phyloP scores from a whole-genome alignment of 352 stramenopile species.

The Globisporangium orthogonon region DNA sequence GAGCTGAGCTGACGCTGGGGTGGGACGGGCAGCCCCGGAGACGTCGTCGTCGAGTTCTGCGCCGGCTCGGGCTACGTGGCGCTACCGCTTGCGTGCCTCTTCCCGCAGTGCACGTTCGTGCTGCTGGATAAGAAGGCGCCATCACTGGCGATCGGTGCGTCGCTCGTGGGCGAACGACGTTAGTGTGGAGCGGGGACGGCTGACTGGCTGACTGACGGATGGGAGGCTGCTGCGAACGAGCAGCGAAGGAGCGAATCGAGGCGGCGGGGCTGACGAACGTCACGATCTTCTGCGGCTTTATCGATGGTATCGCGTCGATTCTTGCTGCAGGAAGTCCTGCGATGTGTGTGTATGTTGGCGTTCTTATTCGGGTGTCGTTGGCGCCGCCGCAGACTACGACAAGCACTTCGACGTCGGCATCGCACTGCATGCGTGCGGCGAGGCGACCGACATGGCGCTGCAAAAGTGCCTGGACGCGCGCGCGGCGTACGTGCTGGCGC shows the following conservation, averaged over 20 bases:
- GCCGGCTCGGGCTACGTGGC: constrained; percentile 72
- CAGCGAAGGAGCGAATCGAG: constrained; percentile 58
- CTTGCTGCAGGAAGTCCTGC: too few species aligned
- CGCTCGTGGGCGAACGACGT: too few species aligned
- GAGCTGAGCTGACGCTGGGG: neutral
- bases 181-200: too few species aligned
- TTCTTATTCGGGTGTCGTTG: neutral
- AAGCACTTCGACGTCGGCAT: constrained; percentile 72
- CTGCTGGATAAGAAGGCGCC: constrained; percentile 73
- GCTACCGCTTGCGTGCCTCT: constrained; percentile 66
- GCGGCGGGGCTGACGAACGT: constrained; percentile 59
- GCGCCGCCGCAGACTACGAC: constrained; percentile 27
- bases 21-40: constrained; percentile 31
- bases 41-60: constrained; percentile 81
- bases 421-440: constrained; percentile 72
- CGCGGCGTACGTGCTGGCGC: constrained; percentile 69
- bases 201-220: neutral
- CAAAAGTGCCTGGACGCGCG: constrained; percentile 54
- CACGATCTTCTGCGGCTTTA: constrained; percentile 65
- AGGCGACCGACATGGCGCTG: constrained; percentile 80
- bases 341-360: neutral
- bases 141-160: constrained; percentile 66
- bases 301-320: constrained; percentile 28
- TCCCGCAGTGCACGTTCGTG: constrained; percentile 68
- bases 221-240: neutral